phyloP scores from a whole-genome alignment of 257 asterid species.

The Nicotiana paniculata region DNA sequence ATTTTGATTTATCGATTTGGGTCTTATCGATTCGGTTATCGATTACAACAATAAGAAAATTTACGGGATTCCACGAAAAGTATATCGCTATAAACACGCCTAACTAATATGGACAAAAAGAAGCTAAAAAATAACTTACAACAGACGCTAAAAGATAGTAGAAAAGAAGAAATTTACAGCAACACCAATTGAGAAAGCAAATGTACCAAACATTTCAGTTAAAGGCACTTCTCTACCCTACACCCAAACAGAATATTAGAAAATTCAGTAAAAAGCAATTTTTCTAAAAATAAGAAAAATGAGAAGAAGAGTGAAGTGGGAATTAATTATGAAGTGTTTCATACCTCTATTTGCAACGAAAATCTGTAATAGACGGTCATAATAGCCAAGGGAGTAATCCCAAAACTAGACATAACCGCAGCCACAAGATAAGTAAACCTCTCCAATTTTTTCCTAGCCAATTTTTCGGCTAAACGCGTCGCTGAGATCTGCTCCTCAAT shows the following conservation, averaged over 20 bases:
- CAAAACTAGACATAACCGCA: neutral
- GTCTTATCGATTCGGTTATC: too few species aligned
- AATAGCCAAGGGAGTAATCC: constrained; percentile 8
- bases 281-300: neutral
- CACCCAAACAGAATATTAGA: neutral
- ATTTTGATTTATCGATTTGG: too few species aligned
- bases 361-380: constrained; percentile 2
- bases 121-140: too few species aligned
- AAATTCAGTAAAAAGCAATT: neutral
- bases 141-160: neutral
- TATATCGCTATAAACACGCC: too few species aligned
- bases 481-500: constrained; percentile 27
- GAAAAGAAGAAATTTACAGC: constrained; percentile 50
- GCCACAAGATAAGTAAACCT: constrained; percentile 59
- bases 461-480: constrained; percentile 38
- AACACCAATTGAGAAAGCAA: constrained; percentile 92
- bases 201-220: constrained; percentile 90
- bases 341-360: constrained; percentile 10
- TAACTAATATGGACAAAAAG: too few species aligned
- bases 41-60: too few species aligned
- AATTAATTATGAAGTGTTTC: neutral
- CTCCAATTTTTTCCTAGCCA: constrained; percentile 80
- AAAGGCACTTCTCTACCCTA: constrained; percentile 84
- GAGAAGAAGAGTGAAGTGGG: neutral
- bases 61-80: too few species aligned